phyloP scores from a whole-genome alignment of 1,139 yeast genomes.

The Nakaseomyces glabratus region DNA sequence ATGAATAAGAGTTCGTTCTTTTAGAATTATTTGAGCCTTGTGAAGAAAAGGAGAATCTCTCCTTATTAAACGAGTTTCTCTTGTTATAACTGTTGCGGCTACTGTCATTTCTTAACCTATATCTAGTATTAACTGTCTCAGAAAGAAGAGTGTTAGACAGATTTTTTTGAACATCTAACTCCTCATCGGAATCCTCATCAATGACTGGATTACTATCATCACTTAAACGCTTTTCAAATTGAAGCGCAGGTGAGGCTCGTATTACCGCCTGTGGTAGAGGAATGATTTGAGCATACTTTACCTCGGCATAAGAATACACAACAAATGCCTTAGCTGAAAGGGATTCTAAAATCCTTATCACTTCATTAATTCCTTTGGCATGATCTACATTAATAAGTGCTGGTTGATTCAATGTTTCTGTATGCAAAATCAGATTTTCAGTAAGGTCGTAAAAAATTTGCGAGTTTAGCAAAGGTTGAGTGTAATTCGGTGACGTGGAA shows the following conservation, averaged over 20 bases:
- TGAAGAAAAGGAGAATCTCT: constrained; percentile 11
- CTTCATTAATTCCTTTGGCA: constrained; percentile 22
- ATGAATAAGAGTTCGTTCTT: constrained; percentile 22
- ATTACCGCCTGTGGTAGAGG: constrained; percentile 37
- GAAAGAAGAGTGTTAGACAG: neutral
- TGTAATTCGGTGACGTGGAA: constrained; percentile 13
- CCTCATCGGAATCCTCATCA: constrained; percentile 26
- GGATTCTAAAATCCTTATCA: constrained; percentile 52
- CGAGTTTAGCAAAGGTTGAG: constrained; percentile 20
- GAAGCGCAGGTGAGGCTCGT: constrained; percentile 45
- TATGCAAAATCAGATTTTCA: constrained; percentile 30
- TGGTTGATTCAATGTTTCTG: constrained; percentile 19
- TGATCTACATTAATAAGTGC: constrained; percentile 10
- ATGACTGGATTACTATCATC: constrained; percentile 29
- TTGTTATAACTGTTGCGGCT: neutral
- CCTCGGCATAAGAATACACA: constrained; percentile 80
- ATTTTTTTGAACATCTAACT: constrained; percentile 5
- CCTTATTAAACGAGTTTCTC: neutral
- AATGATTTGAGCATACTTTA: constrained; percentile 73
- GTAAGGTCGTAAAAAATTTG: constrained; percentile 28
- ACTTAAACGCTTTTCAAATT: constrained; percentile 21
- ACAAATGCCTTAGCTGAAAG: constrained; percentile 88
- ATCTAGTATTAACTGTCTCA: neutral
- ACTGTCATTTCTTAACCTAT: constrained; percentile 1
- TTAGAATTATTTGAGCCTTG: constrained; percentile 7